Percentiles rank a stretch among this genome's conserved stretches.
Conservation (phyloP, 2,329 filamentous ascomycete genomes). For the Fusarium sp. region DNA sequence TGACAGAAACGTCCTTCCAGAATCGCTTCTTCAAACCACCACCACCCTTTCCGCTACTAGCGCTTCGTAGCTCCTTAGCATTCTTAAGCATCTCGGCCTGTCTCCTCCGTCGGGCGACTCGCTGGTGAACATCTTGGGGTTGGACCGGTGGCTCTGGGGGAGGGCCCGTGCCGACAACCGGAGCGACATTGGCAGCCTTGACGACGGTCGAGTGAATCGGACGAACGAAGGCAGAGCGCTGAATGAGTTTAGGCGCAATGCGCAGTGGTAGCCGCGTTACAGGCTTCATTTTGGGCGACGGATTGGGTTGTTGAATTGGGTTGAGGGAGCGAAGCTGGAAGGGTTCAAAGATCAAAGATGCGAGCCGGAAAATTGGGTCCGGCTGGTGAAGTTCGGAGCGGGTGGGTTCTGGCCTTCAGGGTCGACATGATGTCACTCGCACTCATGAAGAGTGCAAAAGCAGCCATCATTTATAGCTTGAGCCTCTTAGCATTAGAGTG, state of each 20-base stretch:
- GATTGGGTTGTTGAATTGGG: constrained; percentile 7
- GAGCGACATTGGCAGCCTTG: constrained; percentile 60
- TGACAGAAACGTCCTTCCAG: constrained; percentile 85
- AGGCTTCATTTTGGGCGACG: constrained; percentile 53
- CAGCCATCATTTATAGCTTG: neutral
- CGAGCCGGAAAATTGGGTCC: constrained; percentile 40
- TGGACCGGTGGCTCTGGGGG: constrained; percentile 67
- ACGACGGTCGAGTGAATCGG: constrained; percentile 50
- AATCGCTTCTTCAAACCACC: constrained; percentile 75
- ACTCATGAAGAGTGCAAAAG: neutral
- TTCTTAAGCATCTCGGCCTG: constrained; percentile 67
- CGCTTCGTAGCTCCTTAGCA: constrained; percentile 60
- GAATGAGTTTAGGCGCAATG: constrained; percentile 46
- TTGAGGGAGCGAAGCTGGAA: constrained; percentile 19
- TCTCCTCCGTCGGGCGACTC: constrained; percentile 62
- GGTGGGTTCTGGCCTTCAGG: constrained; percentile 27
- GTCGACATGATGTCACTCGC: constrained; percentile 40
- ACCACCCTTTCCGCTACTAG: constrained; percentile 53
- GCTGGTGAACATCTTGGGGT: constrained; percentile 53
- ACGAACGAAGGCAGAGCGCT: constrained; percentile 35
- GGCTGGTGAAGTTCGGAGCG: constrained; percentile 18
- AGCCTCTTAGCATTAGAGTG: too few relatives aligned
- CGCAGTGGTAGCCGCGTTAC: constrained; percentile 54
- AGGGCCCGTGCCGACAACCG: constrained; percentile 67
- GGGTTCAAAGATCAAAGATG: constrained; percentile 15